These are phyloP conservation scores for Verticillium nonalfalfae DNA, from an alignment of 2,329 filamentous ascomycete species.

Conservation along the genomic window DNA sequence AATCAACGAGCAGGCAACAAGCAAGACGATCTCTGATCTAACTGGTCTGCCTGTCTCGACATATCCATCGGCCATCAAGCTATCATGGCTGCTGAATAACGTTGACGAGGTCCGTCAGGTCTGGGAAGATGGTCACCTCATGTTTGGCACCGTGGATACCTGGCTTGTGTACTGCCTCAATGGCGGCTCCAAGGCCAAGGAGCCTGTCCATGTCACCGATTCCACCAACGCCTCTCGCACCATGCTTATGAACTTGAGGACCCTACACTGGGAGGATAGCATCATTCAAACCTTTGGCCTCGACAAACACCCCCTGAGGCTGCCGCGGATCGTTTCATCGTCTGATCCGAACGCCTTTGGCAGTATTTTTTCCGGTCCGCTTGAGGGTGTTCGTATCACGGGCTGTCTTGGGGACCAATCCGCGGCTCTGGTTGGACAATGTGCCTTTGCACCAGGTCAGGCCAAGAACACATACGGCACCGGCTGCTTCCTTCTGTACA, in stretches of 20 bases:
- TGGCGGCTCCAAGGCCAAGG: conserved; percentile 53
- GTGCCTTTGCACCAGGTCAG: conserved; percentile 72
- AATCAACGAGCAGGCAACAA: conserved; percentile 34
- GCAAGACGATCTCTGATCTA: conserved; percentile 31
- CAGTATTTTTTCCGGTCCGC: conserved; percentile 52
- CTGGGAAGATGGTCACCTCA: conserved; percentile 69
- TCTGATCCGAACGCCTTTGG: conserved; percentile 71
- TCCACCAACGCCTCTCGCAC: conserved; percentile 83
- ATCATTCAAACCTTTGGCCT: conserved; percentile 76
- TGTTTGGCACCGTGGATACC: conserved; percentile 82
- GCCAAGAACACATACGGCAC: conserved; percentile 93
- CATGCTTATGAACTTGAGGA: conserved; percentile 90
- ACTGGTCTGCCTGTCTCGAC: conserved; percentile 83
- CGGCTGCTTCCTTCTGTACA: conserved; percentile 84
- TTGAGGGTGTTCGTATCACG: conserved; percentile 69
- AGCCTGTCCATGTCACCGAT: conserved; percentile 71
- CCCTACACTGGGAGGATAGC: conserved; percentile 70
- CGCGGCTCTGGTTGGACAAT: conserved; percentile 77
- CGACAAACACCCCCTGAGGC: conserved; percentile 56
- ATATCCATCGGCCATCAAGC: conserved; percentile 81
- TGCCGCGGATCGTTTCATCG: conserved; percentile 81
- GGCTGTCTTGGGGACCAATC: conserved; percentile 86
- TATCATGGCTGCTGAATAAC: conserved; percentile 76
- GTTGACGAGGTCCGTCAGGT: conserved; percentile 62
- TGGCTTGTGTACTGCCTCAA: conserved; percentile 86